Evolutionary conservation across 108 stramenopile species (phyloP).

Genomic region (Asterionellopsis glacialis): DNA sequence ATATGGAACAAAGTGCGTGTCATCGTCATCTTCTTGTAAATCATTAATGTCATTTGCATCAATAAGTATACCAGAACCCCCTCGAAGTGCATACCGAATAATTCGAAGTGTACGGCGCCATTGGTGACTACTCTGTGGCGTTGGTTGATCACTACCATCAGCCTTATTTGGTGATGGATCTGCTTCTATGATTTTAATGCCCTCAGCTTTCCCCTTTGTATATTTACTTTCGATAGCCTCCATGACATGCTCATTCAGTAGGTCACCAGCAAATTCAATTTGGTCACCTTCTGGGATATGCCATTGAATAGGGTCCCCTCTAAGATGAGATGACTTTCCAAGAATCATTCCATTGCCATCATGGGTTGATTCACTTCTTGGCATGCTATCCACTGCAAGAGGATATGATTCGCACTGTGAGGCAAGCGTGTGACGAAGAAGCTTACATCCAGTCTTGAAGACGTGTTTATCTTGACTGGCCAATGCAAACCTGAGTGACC

Average conservation of each 20-base stretch:
- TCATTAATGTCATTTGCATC: conserved; percentile 39
- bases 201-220: conserved; percentile 7
- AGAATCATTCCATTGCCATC: not conserved
- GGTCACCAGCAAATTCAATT: conserved; percentile 54
- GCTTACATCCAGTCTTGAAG: conserved; percentile 84
- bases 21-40: conserved; percentile 17
- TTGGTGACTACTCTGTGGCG: conserved; percentile 9
- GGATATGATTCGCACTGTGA: conserved; percentile 78
- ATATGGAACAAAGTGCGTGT: conserved; percentile 45
- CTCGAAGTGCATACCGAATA: conserved; percentile 73
- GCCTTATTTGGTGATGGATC: not conserved
- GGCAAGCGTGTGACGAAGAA: conserved; percentile 73
- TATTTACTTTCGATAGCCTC: conserved; percentile 14
- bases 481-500: conserved; percentile 57
- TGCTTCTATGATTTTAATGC: conserved; percentile 14
- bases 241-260: conserved; percentile 39
- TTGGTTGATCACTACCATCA: not conserved
- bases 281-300: conserved; percentile 65
- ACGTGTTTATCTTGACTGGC: conserved; percentile 65
- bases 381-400: conserved; percentile 27
- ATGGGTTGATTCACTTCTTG: conserved; percentile 17
- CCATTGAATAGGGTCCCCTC: conserved; percentile 55
- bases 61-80: conserved; percentile 58
- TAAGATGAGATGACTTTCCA: conserved; percentile 40
- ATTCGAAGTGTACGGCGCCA: conserved; percentile 51